Base-by-base conservation (phyloP, 2,329 filamentous ascomycete species). In the Fonsecaea pedrosoi region DNA sequence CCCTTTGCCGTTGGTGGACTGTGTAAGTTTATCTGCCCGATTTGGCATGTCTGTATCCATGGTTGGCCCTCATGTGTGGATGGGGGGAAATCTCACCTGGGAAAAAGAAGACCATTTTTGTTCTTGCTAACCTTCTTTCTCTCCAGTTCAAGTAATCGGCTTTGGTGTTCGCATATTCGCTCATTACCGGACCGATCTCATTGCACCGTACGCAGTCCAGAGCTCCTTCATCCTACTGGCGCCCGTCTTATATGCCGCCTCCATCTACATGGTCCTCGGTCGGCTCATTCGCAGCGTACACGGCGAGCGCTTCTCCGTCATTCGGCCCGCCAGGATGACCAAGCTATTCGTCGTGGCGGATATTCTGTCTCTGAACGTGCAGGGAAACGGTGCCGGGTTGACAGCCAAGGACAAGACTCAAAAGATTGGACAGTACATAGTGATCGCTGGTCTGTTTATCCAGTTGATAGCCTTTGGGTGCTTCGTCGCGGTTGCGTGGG, bases 231-330 rank as follows among this genome's bases (percentile, higher is more conserved):
- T 84, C 38, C 74, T 85, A 1, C 73, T 83, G 2, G 78, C 80
- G 0, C 78, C 78, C 2, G 72, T 81, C 0, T 76, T 81, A 78
- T 78, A 82, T 10, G 82, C 82, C 64, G 81, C 81, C 2, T 83
- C 80, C 63, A 77, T 78, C 21, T 83, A 82, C 73, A 82, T 83
- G 79, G 74, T 79, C 3, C 74, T 83, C 13, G 81, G 77, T 4
- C 78, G 81, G 1, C 80, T 83, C 77, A 77, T 82, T 32, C 72
- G 82, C 71, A 35, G 50, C 40, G 60, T 62, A 2, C 30, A 2
- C 74, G 77, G 0, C 75, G 74, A 32, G 73, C 73, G 8, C 5
- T 74, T 82, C n/a, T 75, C 78, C 4, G 64, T 69, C 4, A 75
- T 83, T 54, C 76, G 77, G 0, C 77, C 80, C 1, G 70, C 73